Evolutionary conservation across 352 stramenopile species (phyloP).

Genomic region (Elongisporangium prolatum): DNA sequence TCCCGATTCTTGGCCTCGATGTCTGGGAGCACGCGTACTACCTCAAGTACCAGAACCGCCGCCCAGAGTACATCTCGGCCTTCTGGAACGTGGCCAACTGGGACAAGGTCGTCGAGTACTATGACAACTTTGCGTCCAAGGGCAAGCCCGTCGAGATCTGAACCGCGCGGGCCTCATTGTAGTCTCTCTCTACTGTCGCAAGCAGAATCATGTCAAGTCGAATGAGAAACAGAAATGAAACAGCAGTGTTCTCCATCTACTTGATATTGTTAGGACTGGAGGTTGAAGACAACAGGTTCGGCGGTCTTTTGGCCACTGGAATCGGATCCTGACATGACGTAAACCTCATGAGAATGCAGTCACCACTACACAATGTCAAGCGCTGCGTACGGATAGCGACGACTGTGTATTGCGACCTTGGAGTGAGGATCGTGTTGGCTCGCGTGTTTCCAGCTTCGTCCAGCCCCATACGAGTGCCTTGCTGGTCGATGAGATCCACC

Average conservation of each 20-base stretch:
- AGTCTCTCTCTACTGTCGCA: constrained; percentile 3
- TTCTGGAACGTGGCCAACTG: constrained; percentile 98
- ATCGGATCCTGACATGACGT: background rate
- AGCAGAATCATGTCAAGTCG: background rate
- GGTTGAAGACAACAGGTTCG: constrained; percentile 10
- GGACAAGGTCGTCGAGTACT: constrained; percentile 91
- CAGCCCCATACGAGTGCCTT: constrained; percentile 36
- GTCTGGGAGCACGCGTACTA: constrained; percentile 97
- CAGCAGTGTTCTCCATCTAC: background rate
- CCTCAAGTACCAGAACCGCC: constrained; percentile 97
- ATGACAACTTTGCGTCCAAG: constrained; percentile 87
- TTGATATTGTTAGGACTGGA: constrained; percentile 7
- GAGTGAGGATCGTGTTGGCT: constrained; percentile 37
- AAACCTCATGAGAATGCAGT: too few relatives aligned
- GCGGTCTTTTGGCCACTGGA: background rate
- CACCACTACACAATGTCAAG: too few relatives aligned
- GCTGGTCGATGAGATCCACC: constrained; percentile 51
- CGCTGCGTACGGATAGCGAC: constrained; percentile 51
- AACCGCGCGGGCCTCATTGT: constrained; percentile 31
- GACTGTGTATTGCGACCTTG: constrained; percentile 39
- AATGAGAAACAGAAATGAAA: background rate
- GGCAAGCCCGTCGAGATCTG: constrained; percentile 80
- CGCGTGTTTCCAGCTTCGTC: constrained; percentile 30
- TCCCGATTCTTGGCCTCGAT: constrained; percentile 93
- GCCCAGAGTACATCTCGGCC: constrained; percentile 95